phyloP scores from a whole-genome alignment of 2,329 filamentous ascomycete species.

The Scedosporium apiospermum region DNA sequence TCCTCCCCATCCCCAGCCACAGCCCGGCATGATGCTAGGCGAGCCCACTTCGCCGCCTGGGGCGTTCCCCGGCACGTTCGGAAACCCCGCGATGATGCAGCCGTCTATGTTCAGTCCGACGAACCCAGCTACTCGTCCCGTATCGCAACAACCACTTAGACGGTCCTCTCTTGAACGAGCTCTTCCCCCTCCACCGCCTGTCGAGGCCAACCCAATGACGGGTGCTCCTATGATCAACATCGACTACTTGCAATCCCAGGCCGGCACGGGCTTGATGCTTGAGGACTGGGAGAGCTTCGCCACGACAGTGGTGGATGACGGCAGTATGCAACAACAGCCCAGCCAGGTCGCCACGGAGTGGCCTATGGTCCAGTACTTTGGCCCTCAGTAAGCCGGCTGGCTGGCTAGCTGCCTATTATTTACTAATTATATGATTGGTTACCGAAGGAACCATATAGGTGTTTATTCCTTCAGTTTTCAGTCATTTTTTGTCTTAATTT shows the following conservation, averaged over 20 bases:
- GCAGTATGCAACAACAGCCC: slow-evolving; percentile 7
- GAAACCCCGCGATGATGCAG: slow-evolving; percentile 21
- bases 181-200: slow-evolving; percentile 20
- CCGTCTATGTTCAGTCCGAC: slow-evolving; percentile 11
- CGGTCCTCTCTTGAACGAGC: slow-evolving; percentile 21
- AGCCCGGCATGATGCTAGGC: slow-evolving; percentile 15
- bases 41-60: slow-evolving; percentile 13
- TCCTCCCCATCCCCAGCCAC: slow-evolving; percentile 19
- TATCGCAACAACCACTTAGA: slow-evolving; percentile 16
- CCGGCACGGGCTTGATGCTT: slow-evolving; percentile 24
- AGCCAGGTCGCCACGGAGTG: slow-evolving; percentile 14
- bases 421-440: background rate
- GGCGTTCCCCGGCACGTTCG: slow-evolving; percentile 21
- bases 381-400: slow-evolving; percentile 1
- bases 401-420: background rate
- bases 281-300: slow-evolving; percentile 32
- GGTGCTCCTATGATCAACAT: slow-evolving; percentile 28
- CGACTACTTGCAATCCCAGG: slow-evolving; percentile 23
- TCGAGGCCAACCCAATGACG: slow-evolving; percentile 14
- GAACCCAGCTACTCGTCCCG: slow-evolving; percentile 19
- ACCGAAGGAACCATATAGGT: too few relatives aligned
- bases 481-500: background rate
- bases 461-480: background rate
- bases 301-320: slow-evolving; percentile 23
- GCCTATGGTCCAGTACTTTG: slow-evolving; percentile 16